These are phyloP conservation scores for Aspergillus caelatus DNA, from an alignment of 2,329 filamentous ascomycete genomes.

Conservation along the genomic window DNA sequence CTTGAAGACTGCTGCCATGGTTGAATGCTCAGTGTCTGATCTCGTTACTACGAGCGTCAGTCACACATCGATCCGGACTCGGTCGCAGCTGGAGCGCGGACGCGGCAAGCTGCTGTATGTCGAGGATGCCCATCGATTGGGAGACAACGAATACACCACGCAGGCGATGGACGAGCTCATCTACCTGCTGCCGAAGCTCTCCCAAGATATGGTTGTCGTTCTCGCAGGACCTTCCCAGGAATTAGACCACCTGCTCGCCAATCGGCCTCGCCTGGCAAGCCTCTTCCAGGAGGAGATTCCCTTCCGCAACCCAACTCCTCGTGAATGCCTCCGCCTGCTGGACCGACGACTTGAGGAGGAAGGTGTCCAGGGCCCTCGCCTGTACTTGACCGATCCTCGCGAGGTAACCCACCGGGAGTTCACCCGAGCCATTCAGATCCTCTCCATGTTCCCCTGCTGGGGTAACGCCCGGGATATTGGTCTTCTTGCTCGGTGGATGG, in stretches of 20 bases:
- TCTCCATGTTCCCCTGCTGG: conserved; percentile 27
- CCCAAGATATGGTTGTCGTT: conserved; percentile 20
- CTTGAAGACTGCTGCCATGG: conserved; percentile 15
- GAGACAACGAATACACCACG: conserved; percentile 15
- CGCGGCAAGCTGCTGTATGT: conserved; percentile 22
- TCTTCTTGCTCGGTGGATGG: conserved; percentile 23
- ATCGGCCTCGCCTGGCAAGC: conserved; percentile 19
- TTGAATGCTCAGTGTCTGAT: conserved; percentile 22
- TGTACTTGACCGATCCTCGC: conserved; percentile 20
- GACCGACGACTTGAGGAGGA: conserved; percentile 22
- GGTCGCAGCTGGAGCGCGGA: conserved; percentile 16
- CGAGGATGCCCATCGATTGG: conserved; percentile 22
- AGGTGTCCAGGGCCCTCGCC: conserved; percentile 13
- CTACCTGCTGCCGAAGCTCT: conserved; percentile 20
- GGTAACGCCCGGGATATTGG: conserved; percentile 23
- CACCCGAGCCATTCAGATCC: conserved; percentile 23
- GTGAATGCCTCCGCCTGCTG: conserved; percentile 22
- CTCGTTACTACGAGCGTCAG: conserved; percentile 10
- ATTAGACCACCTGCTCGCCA: conserved; percentile 23
- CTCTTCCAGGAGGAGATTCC: conserved; percentile 25
- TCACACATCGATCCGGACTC: conserved; percentile 13
- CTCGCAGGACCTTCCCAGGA: conserved; percentile 20
- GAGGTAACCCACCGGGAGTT: conserved; percentile 20
- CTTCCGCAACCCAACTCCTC: conserved; percentile 24
- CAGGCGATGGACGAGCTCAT: conserved; percentile 20